A percentile compares a stretch with the other conserved stretches of the same genome.
Conservation (phyloP, 2,329 filamentous ascomycete genomes). For the Microdochium bolleyi region DNA sequence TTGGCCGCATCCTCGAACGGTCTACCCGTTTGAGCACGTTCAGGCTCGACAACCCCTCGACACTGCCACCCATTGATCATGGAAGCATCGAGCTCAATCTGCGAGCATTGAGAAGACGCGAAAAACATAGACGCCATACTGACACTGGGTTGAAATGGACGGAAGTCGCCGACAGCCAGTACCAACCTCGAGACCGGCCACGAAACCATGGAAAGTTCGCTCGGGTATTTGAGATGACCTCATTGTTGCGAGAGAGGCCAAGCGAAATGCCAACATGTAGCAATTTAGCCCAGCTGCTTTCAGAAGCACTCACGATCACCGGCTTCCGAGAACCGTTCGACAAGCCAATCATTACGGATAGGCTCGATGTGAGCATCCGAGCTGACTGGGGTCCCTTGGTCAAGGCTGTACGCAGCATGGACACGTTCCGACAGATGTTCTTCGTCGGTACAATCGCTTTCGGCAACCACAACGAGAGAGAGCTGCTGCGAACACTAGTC, state of each 20-base stretch:
- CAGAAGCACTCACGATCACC: conserved; percentile 9
- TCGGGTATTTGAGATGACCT: conserved; percentile 9
- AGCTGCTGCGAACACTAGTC: conserved; percentile 22
- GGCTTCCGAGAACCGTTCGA: conserved; percentile 11
- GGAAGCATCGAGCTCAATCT: conserved; percentile 2
- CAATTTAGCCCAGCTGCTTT: conserved; percentile 10
- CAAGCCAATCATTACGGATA: conserved; percentile 12
- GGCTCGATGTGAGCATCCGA: conserved; percentile 11
- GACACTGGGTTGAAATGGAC: neutral
- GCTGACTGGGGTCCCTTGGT: conserved; percentile 16
- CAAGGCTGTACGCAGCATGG: conserved; percentile 6
- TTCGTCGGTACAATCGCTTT: conserved; percentile 15
- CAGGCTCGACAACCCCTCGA: conserved; percentile 17
- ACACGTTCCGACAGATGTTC: conserved; percentile 13
- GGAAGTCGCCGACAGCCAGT: conserved; percentile 4
- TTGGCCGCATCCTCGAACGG: conserved; percentile 17
- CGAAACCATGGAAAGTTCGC: conserved; percentile 8
- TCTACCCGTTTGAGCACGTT: conserved; percentile 9
- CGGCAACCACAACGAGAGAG: conserved; percentile 13
- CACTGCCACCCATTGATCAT: conserved; percentile 6
- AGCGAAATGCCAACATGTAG: conserved; percentile 8
- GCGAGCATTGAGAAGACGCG: neutral
- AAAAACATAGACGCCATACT: neutral
- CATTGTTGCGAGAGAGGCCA: conserved; percentile 5
- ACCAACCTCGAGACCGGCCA: conserved; percentile 9